phyloP scores from a whole-genome alignment of 306 rosid species.

The Argentina anserina region DNA sequence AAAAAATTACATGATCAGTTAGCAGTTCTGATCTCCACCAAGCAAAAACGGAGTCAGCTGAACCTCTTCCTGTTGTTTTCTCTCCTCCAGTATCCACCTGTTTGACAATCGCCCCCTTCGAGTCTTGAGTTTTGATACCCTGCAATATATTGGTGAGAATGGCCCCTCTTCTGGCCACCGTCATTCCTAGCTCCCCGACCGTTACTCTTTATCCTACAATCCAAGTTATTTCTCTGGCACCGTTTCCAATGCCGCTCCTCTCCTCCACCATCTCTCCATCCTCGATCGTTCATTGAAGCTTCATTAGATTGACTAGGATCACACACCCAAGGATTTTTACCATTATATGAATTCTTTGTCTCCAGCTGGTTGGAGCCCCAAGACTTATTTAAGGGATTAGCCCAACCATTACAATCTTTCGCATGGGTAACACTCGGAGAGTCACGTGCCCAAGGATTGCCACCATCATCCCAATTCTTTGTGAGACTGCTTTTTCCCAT shows the following conservation, averaged over 20 bases:
- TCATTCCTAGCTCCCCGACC: slow-evolving; percentile 33
- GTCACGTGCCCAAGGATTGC: slow-evolving; percentile 27
- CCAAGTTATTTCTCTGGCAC: slow-evolving; percentile 32
- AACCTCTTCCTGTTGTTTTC: slow-evolving; percentile 41
- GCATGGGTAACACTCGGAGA: slow-evolving; percentile 7
- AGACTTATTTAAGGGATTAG: slow-evolving; percentile 25
- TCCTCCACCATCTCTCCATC: slow-evolving; percentile 31
- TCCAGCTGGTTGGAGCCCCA: slow-evolving; percentile 39
- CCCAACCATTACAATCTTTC: slow-evolving; percentile 38
- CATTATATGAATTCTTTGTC: slow-evolving; percentile 23
- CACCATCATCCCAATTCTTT: slow-evolving; percentile 29
- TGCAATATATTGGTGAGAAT: slow-evolving; percentile 15
- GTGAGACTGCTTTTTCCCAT: slow-evolving; percentile 12
- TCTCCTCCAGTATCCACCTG: slow-evolving; percentile 38
- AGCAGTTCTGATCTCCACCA: slow-evolving; percentile 7
- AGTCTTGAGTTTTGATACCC: slow-evolving; percentile 37
- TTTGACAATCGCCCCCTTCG: slow-evolving; percentile 39
- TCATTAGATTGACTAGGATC: slow-evolving; percentile 26
- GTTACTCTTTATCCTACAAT: slow-evolving; percentile 27
- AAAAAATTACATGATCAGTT: neutral
- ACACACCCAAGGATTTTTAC: slow-evolving; percentile 32
- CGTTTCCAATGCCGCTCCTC: slow-evolving; percentile 41
- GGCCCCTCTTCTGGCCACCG: slow-evolving; percentile 32
- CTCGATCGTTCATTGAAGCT: slow-evolving; percentile 30
- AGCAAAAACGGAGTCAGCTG: slow-evolving; percentile 34